A percentile compares a stretch with the other conserved stretches of the same genome.
phyloP scores from a whole-genome alignment of 169 alveolate genomes.

The Babesia gibsoni region DNA sequence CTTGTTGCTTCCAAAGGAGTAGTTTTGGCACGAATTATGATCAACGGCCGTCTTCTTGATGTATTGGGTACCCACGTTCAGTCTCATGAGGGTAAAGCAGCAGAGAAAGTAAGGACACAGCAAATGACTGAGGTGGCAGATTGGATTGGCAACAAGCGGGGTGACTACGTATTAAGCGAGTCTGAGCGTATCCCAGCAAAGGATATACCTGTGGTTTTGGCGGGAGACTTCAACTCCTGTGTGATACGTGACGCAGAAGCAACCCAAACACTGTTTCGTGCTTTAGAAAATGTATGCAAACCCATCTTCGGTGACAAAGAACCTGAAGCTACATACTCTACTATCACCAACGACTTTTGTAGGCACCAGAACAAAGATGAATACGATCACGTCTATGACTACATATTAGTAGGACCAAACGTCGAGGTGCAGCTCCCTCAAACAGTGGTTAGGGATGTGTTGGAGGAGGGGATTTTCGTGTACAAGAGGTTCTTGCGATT shows the following conservation, averaged over 20 bases:
- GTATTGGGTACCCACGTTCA: constrained; percentile 83
- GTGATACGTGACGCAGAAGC: constrained; percentile 17
- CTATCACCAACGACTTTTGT: constrained; percentile 49
- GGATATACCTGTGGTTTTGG: constrained; percentile 59
- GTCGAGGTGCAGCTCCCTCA: constrained; percentile 30
- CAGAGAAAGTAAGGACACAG: constrained; percentile 59
- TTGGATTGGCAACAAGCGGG: constrained; percentile 63
- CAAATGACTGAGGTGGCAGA: constrained; percentile 71
- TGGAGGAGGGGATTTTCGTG: constrained; percentile 7
- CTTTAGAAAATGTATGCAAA: neutral
- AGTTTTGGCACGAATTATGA: constrained; percentile 62
- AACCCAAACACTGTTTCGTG: neutral
- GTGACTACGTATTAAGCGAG: neutral
- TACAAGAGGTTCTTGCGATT: neutral
- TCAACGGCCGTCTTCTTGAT: constrained; percentile 63
- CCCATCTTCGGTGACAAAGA: neutral
- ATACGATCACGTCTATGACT: constrained; percentile 33
- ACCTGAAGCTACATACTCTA: constrained; percentile 30
- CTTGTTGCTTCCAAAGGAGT: constrained; percentile 77
- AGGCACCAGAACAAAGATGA: constrained; percentile 1
- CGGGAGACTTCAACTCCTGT: constrained; percentile 73
- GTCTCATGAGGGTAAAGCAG: constrained; percentile 57
- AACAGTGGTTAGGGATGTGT: constrained; percentile 3
- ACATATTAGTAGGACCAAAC: constrained; percentile 16
- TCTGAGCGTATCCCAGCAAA: neutral